Conservation (phyloP, 106 monocot genomes). For the Agapanthus africanus region DNA sequence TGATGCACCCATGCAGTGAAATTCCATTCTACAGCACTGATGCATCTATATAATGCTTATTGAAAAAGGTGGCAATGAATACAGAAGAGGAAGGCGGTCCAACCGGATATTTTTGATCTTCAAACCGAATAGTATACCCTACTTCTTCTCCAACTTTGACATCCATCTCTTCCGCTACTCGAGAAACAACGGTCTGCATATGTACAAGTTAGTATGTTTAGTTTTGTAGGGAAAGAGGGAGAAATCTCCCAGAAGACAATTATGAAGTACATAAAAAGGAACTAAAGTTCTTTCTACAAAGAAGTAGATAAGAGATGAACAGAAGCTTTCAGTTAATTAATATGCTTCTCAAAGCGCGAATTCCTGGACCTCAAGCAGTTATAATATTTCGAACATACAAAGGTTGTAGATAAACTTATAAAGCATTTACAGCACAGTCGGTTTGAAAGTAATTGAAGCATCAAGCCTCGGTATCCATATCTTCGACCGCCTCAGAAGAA, state of each 20-base stretch:
- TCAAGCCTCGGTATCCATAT: too few relatives aligned
- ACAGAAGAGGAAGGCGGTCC: constrained; percentile 6
- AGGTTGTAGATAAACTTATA: too few relatives aligned
- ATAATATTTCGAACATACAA: background rate
- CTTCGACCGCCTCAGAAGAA: background rate
- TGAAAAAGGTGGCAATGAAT: constrained; percentile 15
- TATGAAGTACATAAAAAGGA: background rate
- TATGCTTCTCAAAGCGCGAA: background rate
- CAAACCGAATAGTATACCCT: constrained; percentile 94
- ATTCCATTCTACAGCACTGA: background rate
- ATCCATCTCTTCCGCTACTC: constrained; percentile 96
- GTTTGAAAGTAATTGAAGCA: background rate
- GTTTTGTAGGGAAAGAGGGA: background rate
- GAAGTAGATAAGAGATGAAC: too few relatives aligned
- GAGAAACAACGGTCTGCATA: constrained; percentile 75
- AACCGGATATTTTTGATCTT: constrained; percentile 77
- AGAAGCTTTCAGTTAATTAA: too few relatives aligned
- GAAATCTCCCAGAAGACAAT: background rate
- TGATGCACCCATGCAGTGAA: background rate
- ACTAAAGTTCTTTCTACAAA: background rate
- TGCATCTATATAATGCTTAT: too few relatives aligned
- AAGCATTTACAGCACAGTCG: too few relatives aligned
- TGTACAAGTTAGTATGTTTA: constrained; percentile 7
- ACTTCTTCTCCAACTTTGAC: constrained; percentile 96
- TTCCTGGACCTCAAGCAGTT: background rate